These are phyloP conservation scores for Apostasia shenzhenica DNA, from an alignment of 106 monocot genomes.

Conservation along the genomic window DNA sequence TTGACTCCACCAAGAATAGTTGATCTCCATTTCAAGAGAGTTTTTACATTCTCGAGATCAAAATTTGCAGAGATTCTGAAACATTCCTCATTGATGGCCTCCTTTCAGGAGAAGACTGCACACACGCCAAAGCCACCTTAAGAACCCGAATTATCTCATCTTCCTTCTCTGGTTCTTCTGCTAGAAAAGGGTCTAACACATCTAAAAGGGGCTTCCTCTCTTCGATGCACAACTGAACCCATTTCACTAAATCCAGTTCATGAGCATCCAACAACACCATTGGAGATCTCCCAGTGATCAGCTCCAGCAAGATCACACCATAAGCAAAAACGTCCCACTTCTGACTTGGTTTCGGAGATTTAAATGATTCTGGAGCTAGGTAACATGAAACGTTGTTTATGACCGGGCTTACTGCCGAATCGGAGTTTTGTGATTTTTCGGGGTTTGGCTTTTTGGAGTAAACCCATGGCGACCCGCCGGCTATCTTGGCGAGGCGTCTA, in stretches of 20 bases:
- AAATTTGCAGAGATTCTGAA: constrained; percentile 33
- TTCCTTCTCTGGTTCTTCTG: constrained; percentile 36
- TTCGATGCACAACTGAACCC: constrained; percentile 66
- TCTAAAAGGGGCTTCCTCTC: constrained; percentile 56
- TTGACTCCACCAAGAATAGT: no score
- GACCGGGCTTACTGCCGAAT: constrained; percentile 37
- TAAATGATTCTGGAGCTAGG: constrained; percentile 68
- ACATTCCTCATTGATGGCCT: constrained; percentile 67
- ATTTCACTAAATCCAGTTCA: constrained; percentile 47
- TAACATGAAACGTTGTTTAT: constrained; percentile 35
- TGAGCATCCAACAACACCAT: constrained; percentile 31
- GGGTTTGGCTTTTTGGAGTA: constrained; percentile 16
- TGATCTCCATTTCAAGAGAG: no score
- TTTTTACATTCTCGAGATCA: neutral
- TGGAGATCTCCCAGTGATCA: constrained; percentile 74
- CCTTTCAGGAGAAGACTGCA: constrained; percentile 53
- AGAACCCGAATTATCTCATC: constrained; percentile 67
- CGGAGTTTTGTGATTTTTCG: constrained; percentile 35
- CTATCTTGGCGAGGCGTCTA: constrained; percentile 44
- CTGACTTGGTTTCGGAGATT: constrained; percentile 62
- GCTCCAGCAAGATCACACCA: constrained; percentile 65
- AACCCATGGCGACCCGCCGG: constrained; percentile 36
- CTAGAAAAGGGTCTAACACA: constrained; percentile 45
- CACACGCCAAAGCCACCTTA: constrained; percentile 69
- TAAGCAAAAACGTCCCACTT: constrained; percentile 83